A percentile compares a stretch with the other conserved stretches of the same genome.
phyloP scores from a whole-genome alignment of 352 stramenopile species.

The Blastocystis sp. region DNA sequence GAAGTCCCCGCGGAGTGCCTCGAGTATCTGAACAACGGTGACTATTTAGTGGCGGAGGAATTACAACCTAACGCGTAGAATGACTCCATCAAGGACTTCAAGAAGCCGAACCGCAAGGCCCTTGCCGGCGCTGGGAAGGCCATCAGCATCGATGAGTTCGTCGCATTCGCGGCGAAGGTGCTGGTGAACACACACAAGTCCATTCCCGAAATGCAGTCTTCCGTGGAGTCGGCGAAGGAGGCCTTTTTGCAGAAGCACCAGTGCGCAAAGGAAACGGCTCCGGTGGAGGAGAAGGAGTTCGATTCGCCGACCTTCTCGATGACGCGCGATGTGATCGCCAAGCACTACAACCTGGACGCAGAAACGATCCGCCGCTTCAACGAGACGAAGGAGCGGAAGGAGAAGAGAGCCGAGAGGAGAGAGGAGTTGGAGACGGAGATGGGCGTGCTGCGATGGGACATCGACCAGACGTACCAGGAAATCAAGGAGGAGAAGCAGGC shows the following conservation, averaged over 20 bases:
- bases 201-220: neutral
- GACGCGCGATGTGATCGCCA: neutral
- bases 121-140: neutral
- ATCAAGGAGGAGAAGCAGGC: neutral
- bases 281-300: neutral
- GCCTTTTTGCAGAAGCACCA: neutral
- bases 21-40: neutral
- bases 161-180: neutral
- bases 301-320: neutral
- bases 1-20: neutral
- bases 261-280: neutral
- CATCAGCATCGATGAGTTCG: constrained; percentile 37
- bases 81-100: neutral
- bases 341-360: neutral
- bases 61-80: neutral
- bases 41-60: neutral
- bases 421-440: neutral
- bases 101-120: neutral
- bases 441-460: neutral
- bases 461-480: neutral
- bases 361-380: neutral
- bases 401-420: neutral
- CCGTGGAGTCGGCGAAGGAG: neutral
- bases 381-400: neutral
- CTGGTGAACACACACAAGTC: neutral